Conservation (phyloP, 2,329 filamentous ascomycete genomes). For the Aspergillus costaricaensis region DNA sequence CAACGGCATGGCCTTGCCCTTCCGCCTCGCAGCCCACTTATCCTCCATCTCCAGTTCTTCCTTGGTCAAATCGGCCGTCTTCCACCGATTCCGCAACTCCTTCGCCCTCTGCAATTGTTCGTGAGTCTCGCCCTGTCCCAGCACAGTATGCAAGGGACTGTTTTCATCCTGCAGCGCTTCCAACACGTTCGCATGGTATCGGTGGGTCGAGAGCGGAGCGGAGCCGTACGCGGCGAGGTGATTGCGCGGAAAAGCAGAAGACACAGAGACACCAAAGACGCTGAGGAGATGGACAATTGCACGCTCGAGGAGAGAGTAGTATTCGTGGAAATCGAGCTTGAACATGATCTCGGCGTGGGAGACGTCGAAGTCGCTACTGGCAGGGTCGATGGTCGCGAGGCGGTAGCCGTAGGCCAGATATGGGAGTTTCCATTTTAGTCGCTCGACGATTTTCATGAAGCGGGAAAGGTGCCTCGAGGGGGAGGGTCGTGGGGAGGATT, state of each 20-base stretch:
- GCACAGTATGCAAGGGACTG: slow-evolving; percentile 58
- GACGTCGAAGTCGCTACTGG: slow-evolving; percentile 21
- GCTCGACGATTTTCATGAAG: slow-evolving; percentile 62
- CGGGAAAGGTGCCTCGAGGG: slow-evolving; percentile 53
- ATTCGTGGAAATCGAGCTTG: slow-evolving; percentile 77
- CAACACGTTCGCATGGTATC: slow-evolving; percentile 71
- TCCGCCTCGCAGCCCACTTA: slow-evolving; percentile 24
- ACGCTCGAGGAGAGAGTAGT: slow-evolving; percentile 71
- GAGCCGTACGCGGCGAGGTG: slow-evolving; percentile 28
- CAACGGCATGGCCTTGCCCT: slow-evolving; percentile 43
- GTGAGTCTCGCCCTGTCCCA: slow-evolving; percentile 59
- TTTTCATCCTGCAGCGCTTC: slow-evolving; percentile 58
- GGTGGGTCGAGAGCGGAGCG: slow-evolving; percentile 47
- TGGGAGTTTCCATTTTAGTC: slow-evolving; percentile 65
- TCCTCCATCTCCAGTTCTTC: slow-evolving; percentile 26
- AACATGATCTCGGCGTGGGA: slow-evolving; percentile 64
- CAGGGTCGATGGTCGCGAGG: slow-evolving; percentile 47
- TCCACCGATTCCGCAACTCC: slow-evolving; percentile 72
- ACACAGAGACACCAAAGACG: slow-evolving; percentile 61
- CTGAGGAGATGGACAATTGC: slow-evolving; percentile 68
- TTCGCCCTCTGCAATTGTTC: slow-evolving; percentile 66
- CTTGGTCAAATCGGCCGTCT: slow-evolving; percentile 59
- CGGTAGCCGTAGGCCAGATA: slow-evolving; percentile 61
- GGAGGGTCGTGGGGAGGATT: slow-evolving; percentile 12
- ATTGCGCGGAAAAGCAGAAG: slow-evolving; percentile 29